Evolutionary conservation across 768 basidiomycete genomes (phyloP).

Genomic region (Russula brevipes): DNA sequence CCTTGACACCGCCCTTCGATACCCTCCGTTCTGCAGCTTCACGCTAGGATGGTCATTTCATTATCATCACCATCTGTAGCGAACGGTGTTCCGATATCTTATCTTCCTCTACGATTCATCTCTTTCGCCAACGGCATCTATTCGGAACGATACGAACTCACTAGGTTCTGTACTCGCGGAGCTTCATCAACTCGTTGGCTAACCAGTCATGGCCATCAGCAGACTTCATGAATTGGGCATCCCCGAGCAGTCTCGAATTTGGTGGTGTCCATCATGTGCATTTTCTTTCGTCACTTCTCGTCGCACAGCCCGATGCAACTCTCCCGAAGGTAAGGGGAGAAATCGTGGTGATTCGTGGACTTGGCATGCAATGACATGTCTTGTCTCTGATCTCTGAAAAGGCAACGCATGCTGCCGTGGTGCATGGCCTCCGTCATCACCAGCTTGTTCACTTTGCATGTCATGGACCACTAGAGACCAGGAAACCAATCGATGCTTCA

Average conservation of each 20-base stretch:
- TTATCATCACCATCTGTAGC: no score
- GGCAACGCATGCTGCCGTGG: not conserved
- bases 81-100: no score
- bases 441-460: not conserved
- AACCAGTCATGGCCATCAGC: not conserved
- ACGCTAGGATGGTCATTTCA: no score
- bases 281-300: not conserved
- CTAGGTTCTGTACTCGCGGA: not conserved
- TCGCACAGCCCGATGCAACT: not conserved
- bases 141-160: not conserved
- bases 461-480: not conserved
- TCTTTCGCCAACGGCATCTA: not conserved
- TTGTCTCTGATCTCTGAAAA: not conserved
- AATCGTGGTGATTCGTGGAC: not conserved
- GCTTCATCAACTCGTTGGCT: not conserved
- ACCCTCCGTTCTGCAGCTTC: no score
- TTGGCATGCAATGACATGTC: not conserved
- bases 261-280: not conserved
- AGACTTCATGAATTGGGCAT: not conserved
- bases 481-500: not conserved
- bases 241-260: not conserved
- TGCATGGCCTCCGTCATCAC: not conserved
- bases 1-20: not conserved
- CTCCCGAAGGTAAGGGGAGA: not conserved
- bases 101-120: no score